Evolutionary conservation across 768 basidiomycete species (phyloP).

Genomic region (Tylopilus cervinicoccineus): DNA sequence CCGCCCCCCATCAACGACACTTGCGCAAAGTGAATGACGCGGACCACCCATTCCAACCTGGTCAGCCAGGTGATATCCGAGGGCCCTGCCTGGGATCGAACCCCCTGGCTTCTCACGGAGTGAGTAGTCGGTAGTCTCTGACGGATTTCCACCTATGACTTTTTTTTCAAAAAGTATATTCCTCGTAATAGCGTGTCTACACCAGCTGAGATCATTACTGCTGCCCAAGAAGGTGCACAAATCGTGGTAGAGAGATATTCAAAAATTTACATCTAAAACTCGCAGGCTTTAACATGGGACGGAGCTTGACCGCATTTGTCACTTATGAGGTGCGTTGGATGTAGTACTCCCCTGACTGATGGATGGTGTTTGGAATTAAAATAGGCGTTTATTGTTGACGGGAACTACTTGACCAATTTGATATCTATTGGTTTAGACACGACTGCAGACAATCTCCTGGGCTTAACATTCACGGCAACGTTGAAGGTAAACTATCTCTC

Average conservation of each 20-base stretch:
- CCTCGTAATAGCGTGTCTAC: slow-evolving; percentile 16
- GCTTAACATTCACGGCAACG: slow-evolving; percentile 22
- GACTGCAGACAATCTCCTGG: slow-evolving; percentile 15
- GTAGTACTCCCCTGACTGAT: neutral
- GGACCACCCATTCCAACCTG: slow-evolving; percentile 14
- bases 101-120: slow-evolving; percentile 26
- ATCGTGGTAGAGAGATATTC: neutral
- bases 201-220: slow-evolving; percentile 22
- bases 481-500: slow-evolving; percentile 14
- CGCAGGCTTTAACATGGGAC: slow-evolving; percentile 25
- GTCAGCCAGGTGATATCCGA: slow-evolving; percentile 20
- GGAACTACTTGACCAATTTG: slow-evolving; percentile 27
- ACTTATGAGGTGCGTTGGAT: slow-evolving; percentile 16
- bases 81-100: slow-evolving; percentile 26
- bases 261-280: neutral
- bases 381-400: slow-evolving; percentile 24
- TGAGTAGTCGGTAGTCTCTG: slow-evolving; percentile 4
- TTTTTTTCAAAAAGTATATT: slow-evolving; percentile 12
- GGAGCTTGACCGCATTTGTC: slow-evolving; percentile 16
- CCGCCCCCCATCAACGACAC: slow-evolving; percentile 23
- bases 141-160: neutral
- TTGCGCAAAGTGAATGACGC: slow-evolving; percentile 19
- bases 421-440: slow-evolving; percentile 25
- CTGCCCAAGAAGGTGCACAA: slow-evolving; percentile 19
- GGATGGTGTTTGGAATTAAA: neutral